Percentiles rank a stretch among this genome's conserved stretches.
phyloP scores from a whole-genome alignment of 306 rosid species.

The Sesbania bispinosa region DNA sequence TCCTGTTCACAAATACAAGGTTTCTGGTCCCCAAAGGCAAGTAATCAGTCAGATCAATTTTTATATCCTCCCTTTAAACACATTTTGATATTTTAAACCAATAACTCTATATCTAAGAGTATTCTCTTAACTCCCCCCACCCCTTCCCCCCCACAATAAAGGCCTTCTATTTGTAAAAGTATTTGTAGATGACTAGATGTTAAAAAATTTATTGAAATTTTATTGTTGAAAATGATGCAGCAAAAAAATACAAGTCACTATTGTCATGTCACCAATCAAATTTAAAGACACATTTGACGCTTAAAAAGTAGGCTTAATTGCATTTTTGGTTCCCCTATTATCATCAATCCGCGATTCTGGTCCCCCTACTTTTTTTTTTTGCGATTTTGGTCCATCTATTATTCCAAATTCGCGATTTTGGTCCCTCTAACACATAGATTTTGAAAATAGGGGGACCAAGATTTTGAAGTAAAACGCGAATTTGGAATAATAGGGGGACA shows the following conservation, averaged over 20 bases:
- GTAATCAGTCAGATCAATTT: conserved; percentile 20
- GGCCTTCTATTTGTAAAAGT: neutral
- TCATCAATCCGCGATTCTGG: too few relatives aligned
- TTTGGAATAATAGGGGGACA: too few relatives aligned
- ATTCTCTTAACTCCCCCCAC: neutral
- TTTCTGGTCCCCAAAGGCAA: conserved; percentile 60
- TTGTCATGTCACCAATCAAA: neutral
- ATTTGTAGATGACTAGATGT: neutral
- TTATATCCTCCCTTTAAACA: conserved; percentile 1
- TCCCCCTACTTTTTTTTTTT: too few relatives aligned
- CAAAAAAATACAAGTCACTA: neutral
- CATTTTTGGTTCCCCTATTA: too few relatives aligned
- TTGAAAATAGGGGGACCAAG: too few relatives aligned
- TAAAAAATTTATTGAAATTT: neutral
- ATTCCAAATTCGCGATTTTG: too few relatives aligned
- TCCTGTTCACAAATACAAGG: conserved; percentile 86
- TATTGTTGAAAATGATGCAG: neutral
- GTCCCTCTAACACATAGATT: too few relatives aligned
- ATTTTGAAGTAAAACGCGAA: too few relatives aligned
- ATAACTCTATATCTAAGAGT: neutral
- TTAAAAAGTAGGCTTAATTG: neutral
- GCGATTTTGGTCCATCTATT: too few relatives aligned
- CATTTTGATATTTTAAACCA: neutral
- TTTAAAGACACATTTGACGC: neutral
- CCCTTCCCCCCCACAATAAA: neutral